phyloP scores from a whole-genome alignment of 2,329 filamentous ascomycete genomes.

The Penicillium sp. region DNA sequence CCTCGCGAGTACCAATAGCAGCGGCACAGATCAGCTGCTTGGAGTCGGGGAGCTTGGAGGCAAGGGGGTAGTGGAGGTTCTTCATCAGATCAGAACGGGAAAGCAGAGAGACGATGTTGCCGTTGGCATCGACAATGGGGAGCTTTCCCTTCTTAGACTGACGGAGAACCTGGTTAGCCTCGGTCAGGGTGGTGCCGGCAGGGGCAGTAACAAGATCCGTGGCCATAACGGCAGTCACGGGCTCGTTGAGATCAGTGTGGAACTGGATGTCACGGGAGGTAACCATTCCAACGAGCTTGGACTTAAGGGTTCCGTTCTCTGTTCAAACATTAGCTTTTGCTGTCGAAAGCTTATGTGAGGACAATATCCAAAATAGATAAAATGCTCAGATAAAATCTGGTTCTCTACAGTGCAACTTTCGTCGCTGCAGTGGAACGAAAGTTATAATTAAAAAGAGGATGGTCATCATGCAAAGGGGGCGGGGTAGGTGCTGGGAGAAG shows the following conservation, averaged over 20 bases:
- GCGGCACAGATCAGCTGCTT: slow-evolving; percentile 97
- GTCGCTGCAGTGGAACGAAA: slow-evolving; percentile 99
- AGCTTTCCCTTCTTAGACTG: slow-evolving; percentile 98
- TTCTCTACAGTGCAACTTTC: slow-evolving; percentile 80
- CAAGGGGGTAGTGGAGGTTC: slow-evolving; percentile 94
- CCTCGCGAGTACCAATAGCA: slow-evolving; percentile 89
- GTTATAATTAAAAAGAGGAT: slow-evolving; percentile 71
- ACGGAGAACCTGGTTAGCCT: slow-evolving; percentile 90
- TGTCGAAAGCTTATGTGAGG: slow-evolving; percentile 5
- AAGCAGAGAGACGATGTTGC: slow-evolving; percentile 87
- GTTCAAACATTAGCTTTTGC: slow-evolving; percentile 19
- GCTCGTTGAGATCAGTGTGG: slow-evolving; percentile 68
- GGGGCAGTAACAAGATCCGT: slow-evolving; percentile 87
- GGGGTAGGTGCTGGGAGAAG: slow-evolving; percentile 7
- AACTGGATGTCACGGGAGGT: slow-evolving; percentile 98
- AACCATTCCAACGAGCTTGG: slow-evolving; percentile 94
- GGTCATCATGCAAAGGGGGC: slow-evolving; percentile 63
- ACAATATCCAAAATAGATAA: slow-evolving; percentile 8
- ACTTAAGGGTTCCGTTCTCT: slow-evolving; percentile 91
- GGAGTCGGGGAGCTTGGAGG: slow-evolving; percentile 92
- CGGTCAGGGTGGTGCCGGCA: slow-evolving; percentile 74
- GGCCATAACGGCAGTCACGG: slow-evolving; percentile 90
- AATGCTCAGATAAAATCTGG: slow-evolving; percentile 51
- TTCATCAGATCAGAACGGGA: slow-evolving; percentile 96
- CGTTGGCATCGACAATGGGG: slow-evolving; percentile 78